phyloP scores from a whole-genome alignment of 805 yeast genomes.

The Wickerhamomyces sydowiorum region DNA sequence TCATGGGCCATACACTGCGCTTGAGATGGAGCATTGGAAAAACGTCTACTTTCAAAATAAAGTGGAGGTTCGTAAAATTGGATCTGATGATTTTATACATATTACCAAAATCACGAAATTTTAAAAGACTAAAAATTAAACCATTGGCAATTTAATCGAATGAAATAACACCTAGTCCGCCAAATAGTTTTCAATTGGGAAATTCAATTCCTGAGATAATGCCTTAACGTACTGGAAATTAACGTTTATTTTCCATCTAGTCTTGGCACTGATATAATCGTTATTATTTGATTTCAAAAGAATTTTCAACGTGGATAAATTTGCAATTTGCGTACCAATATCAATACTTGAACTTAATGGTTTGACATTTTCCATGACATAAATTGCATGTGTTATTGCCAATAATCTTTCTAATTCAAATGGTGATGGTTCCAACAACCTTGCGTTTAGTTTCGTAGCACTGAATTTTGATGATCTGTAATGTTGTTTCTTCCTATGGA shows the following conservation, averaged over 20 bases:
- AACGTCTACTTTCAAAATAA: slow-evolving; percentile 39
- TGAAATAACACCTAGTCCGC: slow-evolving; percentile 27
- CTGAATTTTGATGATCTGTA: slow-evolving; percentile 35
- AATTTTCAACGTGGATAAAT: slow-evolving; percentile 28
- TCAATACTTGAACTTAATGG: slow-evolving; percentile 27
- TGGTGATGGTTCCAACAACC: slow-evolving; percentile 62
- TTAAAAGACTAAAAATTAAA: not conserved
- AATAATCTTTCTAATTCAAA: slow-evolving; percentile 75
- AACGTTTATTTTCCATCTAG: slow-evolving; percentile 76
- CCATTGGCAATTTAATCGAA: no score
- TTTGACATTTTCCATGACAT: slow-evolving; percentile 34
- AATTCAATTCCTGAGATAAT: slow-evolving; percentile 56
- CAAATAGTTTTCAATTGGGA: slow-evolving; percentile 62
- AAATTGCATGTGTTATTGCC: slow-evolving; percentile 74
- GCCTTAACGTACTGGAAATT: slow-evolving; percentile 58
- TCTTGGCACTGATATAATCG: slow-evolving; percentile 59
- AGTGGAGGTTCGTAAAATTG: slow-evolving; percentile 33
- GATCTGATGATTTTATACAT: slow-evolving; percentile 11
- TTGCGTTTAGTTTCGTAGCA: slow-evolving; percentile 43
- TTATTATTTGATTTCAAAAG: slow-evolving; percentile 28
- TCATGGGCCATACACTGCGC: slow-evolving; percentile 44
- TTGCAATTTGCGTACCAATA: slow-evolving; percentile 27
- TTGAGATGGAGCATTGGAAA: slow-evolving; percentile 48
- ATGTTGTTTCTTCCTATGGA: slow-evolving; percentile 29
- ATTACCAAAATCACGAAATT: slow-evolving; percentile 3